Evolutionary conservation across 2,329 filamentous ascomycete genomes (phyloP), one percentile per base, ranked within the genome.

Genomic region (Diaporthe citrichinensis): DNA sequence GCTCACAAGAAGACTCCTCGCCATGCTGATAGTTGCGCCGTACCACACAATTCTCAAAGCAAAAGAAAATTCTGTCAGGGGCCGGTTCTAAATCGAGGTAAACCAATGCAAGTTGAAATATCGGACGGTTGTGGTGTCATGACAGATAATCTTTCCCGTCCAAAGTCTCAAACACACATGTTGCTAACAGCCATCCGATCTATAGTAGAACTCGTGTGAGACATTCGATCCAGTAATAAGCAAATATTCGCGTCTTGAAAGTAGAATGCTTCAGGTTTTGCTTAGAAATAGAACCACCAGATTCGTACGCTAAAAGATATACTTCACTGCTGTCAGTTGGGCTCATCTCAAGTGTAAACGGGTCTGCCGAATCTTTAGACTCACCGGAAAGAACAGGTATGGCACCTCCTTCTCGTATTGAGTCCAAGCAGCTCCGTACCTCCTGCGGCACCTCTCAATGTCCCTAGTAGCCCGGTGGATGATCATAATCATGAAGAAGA

Each of bases 401-500:
- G 95, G 95, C 72, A 96, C 94, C 83, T 89, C 89, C 85, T 88
- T 91, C 87, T 94, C 93, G 82, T 97, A 97, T 87, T 96, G 92
- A 57, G 86, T 85, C 95, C 95, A 97, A 17, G 93, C 92, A 78
- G 94, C 92, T 25, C 94, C 94, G 84, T 97, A 97, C 87, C 94
- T 95, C 79, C 87, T 87, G 73, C 90, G 89, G 85, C 95, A 97
- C 78, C 92, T 89, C 82, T 93, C 88, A 77, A 96, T 94, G 81
- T 97, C 95, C 76, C 95, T 89, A 78, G 87, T 87, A 7, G 94
- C 93, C 74, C 95, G 93, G 83, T 97, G 95, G 10, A 91, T 87
- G 80, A 97, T 96, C 94, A 96, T 96, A 79, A 85, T 85, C 25
- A 88, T 87, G 83, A 97, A 97, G 87, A 97, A 97, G 49, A 94